These are phyloP conservation scores for Vaccinium macrocarpon DNA, from an alignment of 148 eudicot genomes.

Conservation along the genomic window DNA sequence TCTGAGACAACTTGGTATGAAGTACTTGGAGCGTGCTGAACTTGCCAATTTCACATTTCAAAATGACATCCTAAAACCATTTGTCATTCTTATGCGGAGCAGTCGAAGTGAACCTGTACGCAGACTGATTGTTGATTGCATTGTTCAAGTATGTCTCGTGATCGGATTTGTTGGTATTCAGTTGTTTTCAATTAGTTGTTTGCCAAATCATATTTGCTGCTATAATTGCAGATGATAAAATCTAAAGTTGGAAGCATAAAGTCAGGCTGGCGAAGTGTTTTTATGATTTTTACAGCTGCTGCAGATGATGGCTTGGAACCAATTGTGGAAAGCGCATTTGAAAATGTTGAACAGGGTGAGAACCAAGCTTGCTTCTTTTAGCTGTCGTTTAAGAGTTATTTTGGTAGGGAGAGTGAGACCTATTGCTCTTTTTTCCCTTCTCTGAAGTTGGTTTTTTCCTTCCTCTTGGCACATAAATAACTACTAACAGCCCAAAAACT, in stretches of 20 bases:
- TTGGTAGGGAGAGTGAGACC: neutral
- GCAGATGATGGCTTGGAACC: constrained; percentile 95
- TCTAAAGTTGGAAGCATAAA: constrained; percentile 98
- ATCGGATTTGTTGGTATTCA: constrained; percentile 1
- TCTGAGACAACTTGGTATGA: constrained; percentile 93
- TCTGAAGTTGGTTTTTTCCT: constrained; percentile 19
- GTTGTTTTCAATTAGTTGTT: constrained; percentile 3
- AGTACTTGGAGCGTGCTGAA: constrained; percentile 92
- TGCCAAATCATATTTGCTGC: neutral
- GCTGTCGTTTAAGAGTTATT: neutral
- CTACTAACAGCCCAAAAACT: neutral
- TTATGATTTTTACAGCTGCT: constrained; percentile 98
- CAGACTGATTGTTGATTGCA: constrained; percentile 95
- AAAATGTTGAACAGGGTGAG: constrained; percentile 97
- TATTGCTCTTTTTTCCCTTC: neutral
- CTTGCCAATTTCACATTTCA: constrained; percentile 94
- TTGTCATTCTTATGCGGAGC: constrained; percentile 91
- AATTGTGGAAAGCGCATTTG: constrained; percentile 97
- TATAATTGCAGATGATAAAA: constrained; percentile 76
- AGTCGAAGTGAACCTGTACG: constrained; percentile 82
- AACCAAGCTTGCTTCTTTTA: constrained; percentile 11
- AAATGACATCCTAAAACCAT: constrained; percentile 94
- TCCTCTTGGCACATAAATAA: constrained; percentile 5
- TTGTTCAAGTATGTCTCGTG: constrained; percentile 73
- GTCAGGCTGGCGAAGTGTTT: constrained; percentile 99